Conservation (phyloP, 106 monocot genomes). For the Platanthera guangdongensis region DNA sequence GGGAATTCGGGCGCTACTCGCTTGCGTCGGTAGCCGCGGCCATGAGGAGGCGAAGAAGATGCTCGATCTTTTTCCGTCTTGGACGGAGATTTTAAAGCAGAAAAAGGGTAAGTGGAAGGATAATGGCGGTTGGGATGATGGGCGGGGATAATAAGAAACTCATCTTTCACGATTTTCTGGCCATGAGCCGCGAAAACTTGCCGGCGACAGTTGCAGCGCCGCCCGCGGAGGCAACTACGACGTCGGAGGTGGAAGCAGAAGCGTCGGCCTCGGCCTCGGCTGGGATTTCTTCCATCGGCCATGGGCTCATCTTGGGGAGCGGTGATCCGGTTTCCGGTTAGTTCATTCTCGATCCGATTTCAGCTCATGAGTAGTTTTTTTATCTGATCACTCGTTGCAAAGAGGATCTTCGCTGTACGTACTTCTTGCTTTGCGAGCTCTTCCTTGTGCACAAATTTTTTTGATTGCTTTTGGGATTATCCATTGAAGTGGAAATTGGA, state of each 20-base stretch:
- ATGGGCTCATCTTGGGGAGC: not conserved
- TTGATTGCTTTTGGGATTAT: not conserved
- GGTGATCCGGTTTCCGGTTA: constrained; percentile 3
- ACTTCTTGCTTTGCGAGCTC: not conserved
- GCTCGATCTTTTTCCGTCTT: constrained; percentile 4
- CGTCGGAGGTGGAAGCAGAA: not conserved
- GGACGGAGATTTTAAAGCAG: constrained; percentile 3
- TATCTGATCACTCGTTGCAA: not conserved
- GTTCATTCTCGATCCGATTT: not conserved
- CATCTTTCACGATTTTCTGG: constrained; percentile 9
- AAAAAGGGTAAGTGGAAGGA: not conserved
- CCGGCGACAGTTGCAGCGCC: not conserved
- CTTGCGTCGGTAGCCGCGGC: constrained; percentile 2
- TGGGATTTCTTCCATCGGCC: not conserved
- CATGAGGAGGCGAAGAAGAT: constrained; percentile 2
- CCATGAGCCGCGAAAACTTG: constrained; percentile 1
- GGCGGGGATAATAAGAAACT: constrained; percentile 9
- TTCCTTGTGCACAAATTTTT: not conserved
- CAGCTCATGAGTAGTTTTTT: not conserved
- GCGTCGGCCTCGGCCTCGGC: not conserved
- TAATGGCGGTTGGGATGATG: constrained; percentile 12
- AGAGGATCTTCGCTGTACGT: not conserved
- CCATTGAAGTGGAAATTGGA: not conserved
- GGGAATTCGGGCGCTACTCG: constrained; percentile 4
- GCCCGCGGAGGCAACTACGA: not conserved